Evolutionary conservation across 148 eudicot genomes (phyloP), one percentile per base, ranked within the genome.

Genomic region (Pharnaceum exiguum): DNA sequence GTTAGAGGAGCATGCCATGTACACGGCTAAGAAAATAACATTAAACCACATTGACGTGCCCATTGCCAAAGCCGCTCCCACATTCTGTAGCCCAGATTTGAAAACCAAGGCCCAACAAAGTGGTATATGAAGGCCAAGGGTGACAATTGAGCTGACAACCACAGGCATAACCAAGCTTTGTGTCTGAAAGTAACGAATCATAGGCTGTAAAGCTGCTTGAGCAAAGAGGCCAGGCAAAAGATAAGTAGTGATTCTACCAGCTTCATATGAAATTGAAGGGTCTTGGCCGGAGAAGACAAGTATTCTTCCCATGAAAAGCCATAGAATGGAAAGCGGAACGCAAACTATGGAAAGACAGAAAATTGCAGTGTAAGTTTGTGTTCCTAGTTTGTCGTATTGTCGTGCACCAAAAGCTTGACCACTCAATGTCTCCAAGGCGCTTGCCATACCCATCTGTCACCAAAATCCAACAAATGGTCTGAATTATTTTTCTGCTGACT

Each of bases 351-450:
- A 21, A n/a, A 85, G 85, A 38, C 75, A 90, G 40, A 87, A 64
- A 49, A 90, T 84, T 2, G 89, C 89, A 4, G 91, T 84, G 81
- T 84, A 82, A 12, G 82, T 82, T 57, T 78, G 85, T 19, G 85
- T 90, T 60, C 95, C 97, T n/a, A 87, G 43, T 59, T 82, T 90
- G 46, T 71, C 53, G 70, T 84, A 87, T 55, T 87, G 97, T 17
- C 75, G 48, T 39, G 97, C 95, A 45, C 97, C 97, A 72, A 69
- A 87, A 18, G 97, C 83, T 65, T 90, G 95, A 18, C 97, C 97
- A 17, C 95, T 78, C 31, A 87, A 60, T 25, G 97, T 90, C 70
- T 90, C 95, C 56, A 90, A 62, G 32, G 82, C 95, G 66, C 80
- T 72, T 27, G 83, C 81, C 93, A 90, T 76, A 7, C 97, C 95